Conservation (phyloP, 768 basidiomycete species). For the Mrakia frigida region DNA sequence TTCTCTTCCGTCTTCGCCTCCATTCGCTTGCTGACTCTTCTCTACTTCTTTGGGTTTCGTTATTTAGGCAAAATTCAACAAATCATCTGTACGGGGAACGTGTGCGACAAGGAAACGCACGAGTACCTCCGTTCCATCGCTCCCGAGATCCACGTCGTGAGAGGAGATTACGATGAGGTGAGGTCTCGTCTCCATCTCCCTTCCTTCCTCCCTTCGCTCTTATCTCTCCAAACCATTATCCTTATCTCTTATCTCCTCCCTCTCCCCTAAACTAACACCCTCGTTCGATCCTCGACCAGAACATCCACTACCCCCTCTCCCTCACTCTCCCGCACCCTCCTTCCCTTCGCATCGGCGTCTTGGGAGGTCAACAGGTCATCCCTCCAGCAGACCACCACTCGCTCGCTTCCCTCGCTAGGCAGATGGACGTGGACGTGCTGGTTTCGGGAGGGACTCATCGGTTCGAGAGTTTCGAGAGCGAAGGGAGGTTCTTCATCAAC, state of each 20-base stretch:
- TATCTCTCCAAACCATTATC: not conserved
- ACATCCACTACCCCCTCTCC: conserved; percentile 24
- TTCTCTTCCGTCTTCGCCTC: not conserved
- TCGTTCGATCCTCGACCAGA: not conserved
- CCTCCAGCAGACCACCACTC: conserved; percentile 76
- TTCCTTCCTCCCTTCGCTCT: not conserved
- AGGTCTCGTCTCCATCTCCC: conserved; percentile 33
- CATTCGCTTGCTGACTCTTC: not conserved
- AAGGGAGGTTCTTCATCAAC: conserved; percentile 88
- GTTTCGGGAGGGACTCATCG: conserved; percentile 93
- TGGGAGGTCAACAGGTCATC: conserved; percentile 83
- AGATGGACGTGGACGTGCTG: conserved; percentile 97
- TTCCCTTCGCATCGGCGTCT: conserved; percentile 79
- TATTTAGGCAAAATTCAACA: conserved; percentile 90
- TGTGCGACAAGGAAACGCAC: conserved; percentile 94
- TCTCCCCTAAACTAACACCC: not conserved
- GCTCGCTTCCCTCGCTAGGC: conserved; percentile 77
- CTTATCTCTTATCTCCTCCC: not conserved
- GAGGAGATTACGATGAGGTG: conserved; percentile 95
- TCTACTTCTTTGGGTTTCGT: not conserved
- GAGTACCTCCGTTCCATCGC: conserved; percentile 94
- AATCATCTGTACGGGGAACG: conserved; percentile 94
- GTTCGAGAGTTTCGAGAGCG: conserved; percentile 90
- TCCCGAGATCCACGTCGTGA: conserved; percentile 82
- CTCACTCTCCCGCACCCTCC: conserved; percentile 26